Evolutionary conservation across 345 rosid species (phyloP).

Genomic region (Aquilaria yunnanensis): DNA sequence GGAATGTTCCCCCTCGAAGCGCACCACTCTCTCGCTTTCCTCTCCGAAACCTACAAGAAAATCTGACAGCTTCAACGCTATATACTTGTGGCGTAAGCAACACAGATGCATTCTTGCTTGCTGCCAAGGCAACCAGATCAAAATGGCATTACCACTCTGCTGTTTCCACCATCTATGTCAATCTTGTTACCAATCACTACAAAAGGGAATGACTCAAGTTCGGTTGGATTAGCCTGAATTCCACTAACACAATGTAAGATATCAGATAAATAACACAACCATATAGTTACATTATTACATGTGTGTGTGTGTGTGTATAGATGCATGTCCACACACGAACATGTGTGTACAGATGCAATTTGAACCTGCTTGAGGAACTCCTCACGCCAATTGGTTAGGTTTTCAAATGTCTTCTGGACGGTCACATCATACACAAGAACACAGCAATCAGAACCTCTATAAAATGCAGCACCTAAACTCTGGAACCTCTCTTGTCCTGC

Average conservation of each 20-base stretch:
- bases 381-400: conserved; percentile 57
- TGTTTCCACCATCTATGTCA: conserved; percentile 69
- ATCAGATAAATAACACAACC: no score
- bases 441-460: conserved; percentile 91
- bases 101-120: not conserved
- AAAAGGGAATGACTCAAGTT: conserved; percentile 59
- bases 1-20: conserved; percentile 53
- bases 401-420: conserved; percentile 46
- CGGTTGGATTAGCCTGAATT: conserved; percentile 57
- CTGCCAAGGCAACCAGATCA: not conserved
- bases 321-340: not conserved
- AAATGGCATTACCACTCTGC: conserved; percentile 46
- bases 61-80: not conserved
- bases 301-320: no score
- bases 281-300: no score
- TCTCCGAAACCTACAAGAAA: conserved; percentile 50
- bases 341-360: not conserved
- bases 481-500: conserved; percentile 98
- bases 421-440: conserved; percentile 77
- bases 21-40: conserved; percentile 78
- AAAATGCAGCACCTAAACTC: conserved; percentile 78
- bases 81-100: not conserved
- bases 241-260: not conserved
- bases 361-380: conserved; percentile 81
- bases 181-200: conserved; percentile 72